Evolutionary conservation across 2,329 filamentous ascomycete species (phyloP), one percentile per base, ranked within the genome.

Genomic region (Amauroascus niger): DNA sequence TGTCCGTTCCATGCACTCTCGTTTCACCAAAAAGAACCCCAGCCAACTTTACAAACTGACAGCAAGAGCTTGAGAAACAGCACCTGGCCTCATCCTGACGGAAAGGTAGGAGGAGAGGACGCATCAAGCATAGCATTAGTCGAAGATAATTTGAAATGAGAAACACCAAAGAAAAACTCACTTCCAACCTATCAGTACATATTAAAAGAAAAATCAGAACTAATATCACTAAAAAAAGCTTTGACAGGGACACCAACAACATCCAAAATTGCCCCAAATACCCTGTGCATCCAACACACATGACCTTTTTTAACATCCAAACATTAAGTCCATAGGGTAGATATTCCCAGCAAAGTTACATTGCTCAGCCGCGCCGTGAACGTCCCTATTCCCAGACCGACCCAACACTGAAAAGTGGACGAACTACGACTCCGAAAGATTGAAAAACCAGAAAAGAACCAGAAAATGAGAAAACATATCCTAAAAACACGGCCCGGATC

Each of bases 251-350:
- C 47, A 51, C 30, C 50, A 30, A 39, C 50, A 52, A n/a, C 32
- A 52, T 37, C 41, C 49, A 52, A 46, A 20, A 18, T 46, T 18
- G 14, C 41, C 41, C 50, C 40, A n/a, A 52, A 20, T 52, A 46
- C 18, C 50, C 41, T n/a, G 22, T 46, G 18, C 14, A 52, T 16
- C 40, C n/a, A 46, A 46, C 50, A 45, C 30, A 52, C 30, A 46
- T 44, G 32, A 35, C 30, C 50, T 14, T 39, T 46, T 46, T 52
- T 52, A 18, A 28, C 41, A 52, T 52, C 50, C 50, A 52, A 41
- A 30, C 40, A 52, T 52, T 52, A 52, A 46, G 32, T 52, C 50
- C 50, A 18, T 52, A 37, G 40, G 41, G 32, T 28, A 52, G 9
- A 46, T 46, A 37, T 32, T n/a, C 41, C 43, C 37, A 32, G 26